Evolutionary conservation across 2,329 filamentous ascomycete genomes (phyloP).

Genomic region (Fusarium sp.): DNA sequence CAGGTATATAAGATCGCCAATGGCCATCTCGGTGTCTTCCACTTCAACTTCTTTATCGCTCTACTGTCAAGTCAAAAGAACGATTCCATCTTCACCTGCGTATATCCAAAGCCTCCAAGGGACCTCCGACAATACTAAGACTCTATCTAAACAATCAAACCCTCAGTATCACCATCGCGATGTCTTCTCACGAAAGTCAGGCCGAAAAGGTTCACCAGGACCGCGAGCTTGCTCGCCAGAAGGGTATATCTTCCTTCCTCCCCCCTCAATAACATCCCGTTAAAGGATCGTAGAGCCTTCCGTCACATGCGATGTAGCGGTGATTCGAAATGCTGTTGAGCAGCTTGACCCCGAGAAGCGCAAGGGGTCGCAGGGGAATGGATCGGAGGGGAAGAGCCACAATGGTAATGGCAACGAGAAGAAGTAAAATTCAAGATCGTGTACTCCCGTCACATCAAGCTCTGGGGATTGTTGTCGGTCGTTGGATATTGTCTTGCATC

Average conservation of each 20-base stretch:
- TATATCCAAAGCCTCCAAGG: not conserved
- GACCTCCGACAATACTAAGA: accelerated
- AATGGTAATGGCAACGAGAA: not conserved
- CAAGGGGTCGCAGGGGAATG: not conserved
- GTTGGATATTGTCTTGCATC: not conserved
- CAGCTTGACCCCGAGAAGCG: not conserved
- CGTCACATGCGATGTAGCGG: not conserved
- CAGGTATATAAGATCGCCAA: not conserved
- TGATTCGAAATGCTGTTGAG: not conserved
- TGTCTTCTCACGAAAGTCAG: not conserved
- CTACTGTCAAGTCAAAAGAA: not conserved
- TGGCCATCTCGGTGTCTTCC: not conserved
- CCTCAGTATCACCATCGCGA: not conserved
- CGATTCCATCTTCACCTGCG: not conserved
- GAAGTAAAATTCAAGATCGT: not conserved
- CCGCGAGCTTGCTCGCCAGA: not conserved
- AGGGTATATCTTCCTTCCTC: not conserved
- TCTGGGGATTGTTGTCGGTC: not conserved
- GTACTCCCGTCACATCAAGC: not conserved
- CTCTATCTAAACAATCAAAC: not conserved
- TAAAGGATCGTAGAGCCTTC: not conserved
- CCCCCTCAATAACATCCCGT: not conserved
- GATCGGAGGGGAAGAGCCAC: not conserved
- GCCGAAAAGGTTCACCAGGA: not conserved
- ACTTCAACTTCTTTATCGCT: not conserved